Evolutionary conservation across 2,329 filamentous ascomycete species (phyloP), one percentile per base, ranked within the genome.

Genomic region (Exophiala viscosa): DNA sequence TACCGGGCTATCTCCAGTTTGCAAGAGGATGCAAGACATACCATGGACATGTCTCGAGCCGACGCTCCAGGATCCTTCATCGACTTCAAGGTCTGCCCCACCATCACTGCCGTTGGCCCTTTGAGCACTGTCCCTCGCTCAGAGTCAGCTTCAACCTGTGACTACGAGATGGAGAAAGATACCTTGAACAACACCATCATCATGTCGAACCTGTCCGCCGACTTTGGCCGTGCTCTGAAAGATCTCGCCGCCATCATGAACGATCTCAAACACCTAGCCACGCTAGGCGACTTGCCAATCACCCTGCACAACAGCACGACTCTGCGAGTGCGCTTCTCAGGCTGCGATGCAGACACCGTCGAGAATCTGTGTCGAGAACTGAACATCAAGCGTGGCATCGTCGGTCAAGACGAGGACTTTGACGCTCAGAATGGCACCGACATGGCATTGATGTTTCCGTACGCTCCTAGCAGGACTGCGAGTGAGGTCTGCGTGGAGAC

Each of bases 81-180:
- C 66, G 90, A 95, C 71, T 99, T 97, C 74, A 79, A 84, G 63
- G 76, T 97, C 63, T 90, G 84, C 70, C 93, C 93, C 2, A 95
- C 88, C 54, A 83, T 97, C 66, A 97, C 92, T 31, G 90, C 92
- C 28, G 80, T 99, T 52, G 87, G 86, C 62, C 84, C 87, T 8
- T 75, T 95, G 38, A 78, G 78, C 50, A 58, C 47, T 33, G 32
- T 63, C 14, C 58, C 62, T 32, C 57, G 57, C 42, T 66, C 62
- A n/a, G 50, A 52, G 9, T 48, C 52, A n/a, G 31, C 47, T 11
- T 64, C 69, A 45, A 68, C 73, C 28, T 55, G 67, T 33, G 61
- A 65, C 47, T 66, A 69, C 56, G 64, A 68, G 46, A 62, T 70
- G 23, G 73, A 76, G 14, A 68, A 73, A 49, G 75, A 85, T 39